Evolutionary conservation across 108 stramenopile species (phyloP).

Genomic region (Ochromonas danica): DNA sequence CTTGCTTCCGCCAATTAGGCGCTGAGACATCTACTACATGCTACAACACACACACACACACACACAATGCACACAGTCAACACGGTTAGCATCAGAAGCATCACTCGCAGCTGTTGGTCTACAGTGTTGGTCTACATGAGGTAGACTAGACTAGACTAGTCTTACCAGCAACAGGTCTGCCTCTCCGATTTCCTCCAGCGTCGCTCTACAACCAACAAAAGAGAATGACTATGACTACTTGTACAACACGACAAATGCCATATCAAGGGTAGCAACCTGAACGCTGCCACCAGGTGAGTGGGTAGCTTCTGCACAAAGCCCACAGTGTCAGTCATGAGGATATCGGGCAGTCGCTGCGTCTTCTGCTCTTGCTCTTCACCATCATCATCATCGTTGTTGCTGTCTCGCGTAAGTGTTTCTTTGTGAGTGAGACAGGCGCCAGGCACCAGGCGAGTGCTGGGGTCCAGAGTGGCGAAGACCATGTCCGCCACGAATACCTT

Average conservation of each 20-base stretch:
- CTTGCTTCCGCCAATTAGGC: conserved; percentile 43
- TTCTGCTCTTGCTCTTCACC: background rate
- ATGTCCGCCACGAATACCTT: conserved; percentile 85
- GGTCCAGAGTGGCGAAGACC: conserved; percentile 93
- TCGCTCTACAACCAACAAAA: conserved; percentile 60
- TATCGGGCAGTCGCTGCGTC: conserved; percentile 63
- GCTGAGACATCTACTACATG: conserved; percentile 78
- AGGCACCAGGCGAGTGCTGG: conserved; percentile 83
- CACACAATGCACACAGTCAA: conserved; percentile 46
- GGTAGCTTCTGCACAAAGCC: conserved; percentile 96
- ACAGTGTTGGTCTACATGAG: too few species aligned
- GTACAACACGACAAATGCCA: background rate
- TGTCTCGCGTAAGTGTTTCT: too few species aligned
- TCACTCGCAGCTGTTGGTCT: too few species aligned
- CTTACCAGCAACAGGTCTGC: conserved; percentile 19
- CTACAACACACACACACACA: conserved; percentile 82
- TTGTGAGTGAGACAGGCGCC: too few species aligned
- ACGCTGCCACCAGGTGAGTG: conserved; percentile 88
- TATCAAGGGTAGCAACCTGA: conserved; percentile 41
- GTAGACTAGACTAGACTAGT: too few species aligned
- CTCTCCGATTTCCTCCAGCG: conserved; percentile 79
- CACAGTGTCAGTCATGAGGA: conserved; percentile 90
- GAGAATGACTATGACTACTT: background rate
- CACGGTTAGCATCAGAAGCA: too few species aligned
- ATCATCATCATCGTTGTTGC: background rate